Conservation (phyloP, 306 rosid species). For the Medicago ruthenica region DNA sequence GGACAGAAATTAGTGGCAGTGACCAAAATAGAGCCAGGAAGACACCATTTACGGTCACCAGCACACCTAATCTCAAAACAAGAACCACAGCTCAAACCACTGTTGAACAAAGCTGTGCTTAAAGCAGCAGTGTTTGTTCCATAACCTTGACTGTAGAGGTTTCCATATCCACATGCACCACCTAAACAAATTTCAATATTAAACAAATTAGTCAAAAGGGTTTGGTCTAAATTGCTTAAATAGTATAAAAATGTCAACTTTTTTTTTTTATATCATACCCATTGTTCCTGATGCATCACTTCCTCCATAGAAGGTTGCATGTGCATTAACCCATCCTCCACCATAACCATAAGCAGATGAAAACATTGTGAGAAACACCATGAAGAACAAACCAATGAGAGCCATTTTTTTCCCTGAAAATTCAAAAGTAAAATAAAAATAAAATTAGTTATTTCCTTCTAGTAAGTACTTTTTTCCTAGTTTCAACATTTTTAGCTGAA, state of each 20-base stretch:
- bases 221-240: background rate
- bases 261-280: too few species aligned
- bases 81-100: slow-evolving; percentile 90
- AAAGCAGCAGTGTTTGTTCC: slow-evolving; percentile 98
- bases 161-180: slow-evolving; percentile 99
- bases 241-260: background rate
- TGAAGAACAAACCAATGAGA: slow-evolving; percentile 47
- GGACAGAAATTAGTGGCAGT: slow-evolving; percentile 99
- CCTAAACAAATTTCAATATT: slow-evolving; percentile 49
- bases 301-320: slow-evolving; percentile 96
- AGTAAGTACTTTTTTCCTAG: too few species aligned
- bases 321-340: slow-evolving; percentile 88
- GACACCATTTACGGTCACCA: slow-evolving; percentile 74
- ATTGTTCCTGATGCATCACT: slow-evolving; percentile 99
- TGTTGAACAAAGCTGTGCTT: slow-evolving; percentile 96
- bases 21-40: slow-evolving; percentile 90
- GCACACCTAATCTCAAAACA: slow-evolving; percentile 85
- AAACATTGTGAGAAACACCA: slow-evolving; percentile 58
- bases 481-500: slow-evolving; percentile 26
- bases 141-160: slow-evolving; percentile 94
- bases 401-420: slow-evolving; percentile 72
- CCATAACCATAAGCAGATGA: slow-evolving; percentile 62
- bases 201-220: slow-evolving; percentile 30
- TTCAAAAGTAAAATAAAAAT: background rate
- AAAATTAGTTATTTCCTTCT: too few species aligned